A percentile compares a stretch with the other conserved stretches of the same genome.
Evolutionary conservation across 305 asterid species (phyloP).

Genomic region (Euphrasia arctica): DNA sequence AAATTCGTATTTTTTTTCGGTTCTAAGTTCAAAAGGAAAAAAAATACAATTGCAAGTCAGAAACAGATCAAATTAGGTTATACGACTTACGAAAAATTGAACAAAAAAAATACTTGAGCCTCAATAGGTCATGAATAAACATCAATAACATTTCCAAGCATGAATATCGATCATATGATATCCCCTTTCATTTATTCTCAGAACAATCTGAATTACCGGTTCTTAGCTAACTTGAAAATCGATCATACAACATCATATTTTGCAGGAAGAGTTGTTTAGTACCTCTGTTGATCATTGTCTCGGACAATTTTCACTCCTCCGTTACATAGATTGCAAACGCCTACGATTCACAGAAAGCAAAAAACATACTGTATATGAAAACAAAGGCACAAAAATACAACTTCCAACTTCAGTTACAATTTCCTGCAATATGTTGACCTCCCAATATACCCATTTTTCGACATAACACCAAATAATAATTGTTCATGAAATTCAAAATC

Average conservation of each 20-base stretch:
- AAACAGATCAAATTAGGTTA: background rate
- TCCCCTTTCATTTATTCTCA: no score
- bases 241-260: no score
- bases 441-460: background rate
- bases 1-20: background rate
- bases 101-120: background rate
- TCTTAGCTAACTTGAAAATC: no score
- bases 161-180: background rate
- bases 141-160: background rate
- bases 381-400: background rate
- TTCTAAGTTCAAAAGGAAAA: background rate
- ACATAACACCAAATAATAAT: background rate
- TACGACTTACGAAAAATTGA: no score
- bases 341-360: conserved; percentile 44
- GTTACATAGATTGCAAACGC: conserved; percentile 91
- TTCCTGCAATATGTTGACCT: background rate
- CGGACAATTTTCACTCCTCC: conserved; percentile 93
- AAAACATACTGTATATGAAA: background rate
- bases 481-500: background rate
- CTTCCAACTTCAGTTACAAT: background rate
- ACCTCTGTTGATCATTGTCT: conserved; percentile 70
- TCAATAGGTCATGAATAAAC: background rate
- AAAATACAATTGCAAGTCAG: background rate
- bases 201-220: no score
- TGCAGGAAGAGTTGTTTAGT: no score